Evolutionary conservation across 257 asterid species (phyloP).

Genomic region (Solanum tarapatanum): DNA sequence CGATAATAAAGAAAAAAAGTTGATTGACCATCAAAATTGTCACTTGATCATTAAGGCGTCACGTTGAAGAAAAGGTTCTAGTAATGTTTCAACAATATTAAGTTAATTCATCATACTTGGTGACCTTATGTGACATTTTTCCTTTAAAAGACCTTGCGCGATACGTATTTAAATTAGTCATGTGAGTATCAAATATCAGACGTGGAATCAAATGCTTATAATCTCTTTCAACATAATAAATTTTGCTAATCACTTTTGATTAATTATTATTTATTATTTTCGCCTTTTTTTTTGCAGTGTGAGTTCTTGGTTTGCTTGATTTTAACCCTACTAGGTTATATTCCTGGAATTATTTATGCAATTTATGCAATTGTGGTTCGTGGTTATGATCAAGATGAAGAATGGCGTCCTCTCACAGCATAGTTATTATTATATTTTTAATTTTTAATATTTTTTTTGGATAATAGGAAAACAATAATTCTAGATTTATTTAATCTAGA

Average conservation of each 20-base stretch:
- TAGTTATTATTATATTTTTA: not conserved
- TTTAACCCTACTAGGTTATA: conserved; percentile 42
- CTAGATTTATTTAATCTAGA: not conserved
- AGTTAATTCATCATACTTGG: not conserved
- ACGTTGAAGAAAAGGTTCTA: not conserved
- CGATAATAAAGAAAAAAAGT: too few species aligned
- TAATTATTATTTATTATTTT: not conserved
- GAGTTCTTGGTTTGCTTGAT: conserved; percentile 33
- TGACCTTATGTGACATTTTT: not conserved
- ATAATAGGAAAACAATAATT: not conserved
- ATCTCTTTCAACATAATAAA: not conserved
- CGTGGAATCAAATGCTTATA: not conserved
- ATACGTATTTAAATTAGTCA: not conserved
- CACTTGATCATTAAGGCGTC: not conserved
- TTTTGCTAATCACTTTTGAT: not conserved
- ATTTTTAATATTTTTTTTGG: not conserved
- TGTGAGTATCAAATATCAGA: not conserved
- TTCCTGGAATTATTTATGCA: conserved; percentile 56
- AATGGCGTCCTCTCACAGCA: conserved; percentile 26
- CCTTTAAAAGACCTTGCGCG: not conserved
- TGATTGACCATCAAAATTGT: not conserved
- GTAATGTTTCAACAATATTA: not conserved
- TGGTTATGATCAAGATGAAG: conserved; percentile 11
- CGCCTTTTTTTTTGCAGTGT: conserved; percentile 23
- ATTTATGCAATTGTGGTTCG: conserved; percentile 47